Conservation (phyloP, 345 rosid genomes). For the Toxicodendron radicans region DNA sequence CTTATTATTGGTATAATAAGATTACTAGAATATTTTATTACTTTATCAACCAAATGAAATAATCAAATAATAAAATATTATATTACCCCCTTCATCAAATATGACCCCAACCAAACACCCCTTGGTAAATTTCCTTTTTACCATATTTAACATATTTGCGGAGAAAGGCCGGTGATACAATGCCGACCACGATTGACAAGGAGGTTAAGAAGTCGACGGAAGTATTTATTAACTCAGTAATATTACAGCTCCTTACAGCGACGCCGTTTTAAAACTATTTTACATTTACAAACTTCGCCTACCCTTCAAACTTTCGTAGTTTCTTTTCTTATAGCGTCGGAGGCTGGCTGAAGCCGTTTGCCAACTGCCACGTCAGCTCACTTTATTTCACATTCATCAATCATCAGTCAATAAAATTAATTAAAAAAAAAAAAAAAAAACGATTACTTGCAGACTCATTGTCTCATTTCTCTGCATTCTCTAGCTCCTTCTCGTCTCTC, state of each 20-base stretch:
- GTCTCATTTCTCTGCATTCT: background rate
- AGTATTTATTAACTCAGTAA: background rate
- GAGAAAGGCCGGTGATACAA: too few relatives aligned
- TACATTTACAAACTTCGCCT: background rate
- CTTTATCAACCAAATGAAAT: too few relatives aligned
- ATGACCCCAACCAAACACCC: too few relatives aligned
- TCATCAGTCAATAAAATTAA: background rate
- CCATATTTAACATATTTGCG: too few relatives aligned
- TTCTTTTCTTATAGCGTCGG: background rate
- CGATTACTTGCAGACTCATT: background rate
- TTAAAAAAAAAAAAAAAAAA: background rate
- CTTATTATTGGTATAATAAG: too few relatives aligned
- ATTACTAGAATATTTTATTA: too few relatives aligned
- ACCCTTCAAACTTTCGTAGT: background rate
- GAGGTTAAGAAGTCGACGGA: too few relatives aligned
- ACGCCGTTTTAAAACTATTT: background rate
- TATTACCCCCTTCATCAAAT: too few relatives aligned
- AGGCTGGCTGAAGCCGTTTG: constrained; percentile 18
- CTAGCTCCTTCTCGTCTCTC: background rate
- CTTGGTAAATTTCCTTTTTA: too few relatives aligned
- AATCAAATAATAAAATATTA: too few relatives aligned
- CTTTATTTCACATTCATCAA: background rate
- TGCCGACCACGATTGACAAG: too few relatives aligned
- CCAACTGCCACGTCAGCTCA: constrained; percentile 36
- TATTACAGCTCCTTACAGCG: background rate